Percentiles rank a stretch among this genome's conserved stretches.
Evolutionary conservation across 805 yeast genomes (phyloP).

Genomic region (Lipomyces kockii): DNA sequence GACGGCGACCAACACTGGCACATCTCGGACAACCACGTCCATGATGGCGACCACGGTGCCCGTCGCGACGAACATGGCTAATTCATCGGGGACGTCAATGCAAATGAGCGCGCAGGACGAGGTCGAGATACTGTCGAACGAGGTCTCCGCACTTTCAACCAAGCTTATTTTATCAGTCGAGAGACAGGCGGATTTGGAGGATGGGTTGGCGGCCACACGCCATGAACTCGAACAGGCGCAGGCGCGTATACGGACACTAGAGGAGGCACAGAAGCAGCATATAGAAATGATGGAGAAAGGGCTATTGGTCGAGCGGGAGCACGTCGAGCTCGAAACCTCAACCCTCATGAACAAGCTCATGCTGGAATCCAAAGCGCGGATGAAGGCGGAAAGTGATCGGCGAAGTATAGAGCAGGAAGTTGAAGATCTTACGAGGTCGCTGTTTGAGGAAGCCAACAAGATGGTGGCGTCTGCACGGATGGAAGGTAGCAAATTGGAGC

Average conservation of each 20-base stretch:
- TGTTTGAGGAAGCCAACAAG: conserved; percentile 81
- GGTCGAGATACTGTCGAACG: conserved; percentile 28
- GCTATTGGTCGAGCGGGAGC: conserved; percentile 42
- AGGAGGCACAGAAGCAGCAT: conserved; percentile 21
- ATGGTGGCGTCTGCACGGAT: conserved; percentile 81
- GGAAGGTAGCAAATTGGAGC: conserved; percentile 62
- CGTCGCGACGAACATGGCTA: conserved; percentile 1
- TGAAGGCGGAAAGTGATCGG: conserved; percentile 62
- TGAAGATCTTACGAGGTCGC: conserved; percentile 75
- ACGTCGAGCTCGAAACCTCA: conserved; percentile 40
- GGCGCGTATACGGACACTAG: conserved; percentile 26
- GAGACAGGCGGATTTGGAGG: conserved; percentile 41
- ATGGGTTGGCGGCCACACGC: conserved; percentile 31
- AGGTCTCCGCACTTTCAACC: conserved; percentile 38
- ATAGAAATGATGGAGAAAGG: conserved; percentile 26
- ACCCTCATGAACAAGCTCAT: conserved; percentile 46
- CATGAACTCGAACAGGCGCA: conserved; percentile 27
- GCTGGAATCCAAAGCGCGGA: conserved; percentile 45
- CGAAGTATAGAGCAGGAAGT: conserved; percentile 69
- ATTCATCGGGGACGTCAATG: conserved; percentile 12
- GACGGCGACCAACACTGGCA: conserved; percentile 12
- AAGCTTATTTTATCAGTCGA: conserved; percentile 41
- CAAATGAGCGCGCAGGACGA: conserved; percentile 26
- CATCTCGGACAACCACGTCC: background rate
- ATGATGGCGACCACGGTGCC: background rate